Percentiles rank a stretch among this genome's conserved stretches.
phyloP scores from a whole-genome alignment of 805 yeast genomes.

The Isabelozyma heimii region DNA sequence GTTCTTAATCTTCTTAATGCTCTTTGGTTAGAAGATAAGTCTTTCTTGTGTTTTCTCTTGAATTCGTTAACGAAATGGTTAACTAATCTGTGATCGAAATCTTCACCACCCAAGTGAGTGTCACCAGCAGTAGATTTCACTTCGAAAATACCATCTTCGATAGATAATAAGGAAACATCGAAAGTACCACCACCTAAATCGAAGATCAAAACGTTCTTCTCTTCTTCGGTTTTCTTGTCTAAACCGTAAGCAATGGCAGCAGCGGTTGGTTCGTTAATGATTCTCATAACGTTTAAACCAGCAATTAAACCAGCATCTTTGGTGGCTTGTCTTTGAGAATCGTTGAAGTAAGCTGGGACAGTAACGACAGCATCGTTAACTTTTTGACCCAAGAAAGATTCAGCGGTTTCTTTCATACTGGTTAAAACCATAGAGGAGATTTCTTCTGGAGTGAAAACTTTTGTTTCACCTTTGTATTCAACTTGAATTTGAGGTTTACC shows the following conservation, averaged over 20 bases:
- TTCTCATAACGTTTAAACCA: slow-evolving; percentile 74
- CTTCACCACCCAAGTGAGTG: slow-evolving; percentile 85
- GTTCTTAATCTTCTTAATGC: slow-evolving; percentile 98
- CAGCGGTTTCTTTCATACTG: slow-evolving; percentile 67
- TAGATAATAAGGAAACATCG: slow-evolving; percentile 45
- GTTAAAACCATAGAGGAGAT: slow-evolving; percentile 83
- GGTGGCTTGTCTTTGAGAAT: slow-evolving; percentile 78
- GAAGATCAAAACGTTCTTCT: slow-evolving; percentile 56
- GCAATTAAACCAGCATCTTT: slow-evolving; percentile 72
- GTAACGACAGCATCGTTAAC: slow-evolving; percentile 83
- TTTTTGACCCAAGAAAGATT: slow-evolving; percentile 79
- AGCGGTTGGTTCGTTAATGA: slow-evolving; percentile 82
- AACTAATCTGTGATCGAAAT: slow-evolving; percentile 94
- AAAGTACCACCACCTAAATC: slow-evolving; percentile 52
- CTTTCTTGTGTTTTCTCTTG: slow-evolving; percentile 98
- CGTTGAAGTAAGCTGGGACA: slow-evolving; percentile 83
- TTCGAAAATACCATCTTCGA: slow-evolving; percentile 49
- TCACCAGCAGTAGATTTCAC: slow-evolving; percentile 51
- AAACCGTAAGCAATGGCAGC: slow-evolving; percentile 61
- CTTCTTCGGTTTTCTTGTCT: slow-evolving; percentile 50
- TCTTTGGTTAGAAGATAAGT: slow-evolving; percentile 88
- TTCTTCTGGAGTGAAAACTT: slow-evolving; percentile 90
- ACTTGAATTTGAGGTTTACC: slow-evolving; percentile 90
- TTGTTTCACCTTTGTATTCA: slow-evolving; percentile 83
- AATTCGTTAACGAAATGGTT: slow-evolving; percentile 91